Percentiles rank a stretch among this genome's conserved stretches.
phyloP scores from a whole-genome alignment of 1,284 basidiomycete genomes.

The Inonotus hispidus region DNA sequence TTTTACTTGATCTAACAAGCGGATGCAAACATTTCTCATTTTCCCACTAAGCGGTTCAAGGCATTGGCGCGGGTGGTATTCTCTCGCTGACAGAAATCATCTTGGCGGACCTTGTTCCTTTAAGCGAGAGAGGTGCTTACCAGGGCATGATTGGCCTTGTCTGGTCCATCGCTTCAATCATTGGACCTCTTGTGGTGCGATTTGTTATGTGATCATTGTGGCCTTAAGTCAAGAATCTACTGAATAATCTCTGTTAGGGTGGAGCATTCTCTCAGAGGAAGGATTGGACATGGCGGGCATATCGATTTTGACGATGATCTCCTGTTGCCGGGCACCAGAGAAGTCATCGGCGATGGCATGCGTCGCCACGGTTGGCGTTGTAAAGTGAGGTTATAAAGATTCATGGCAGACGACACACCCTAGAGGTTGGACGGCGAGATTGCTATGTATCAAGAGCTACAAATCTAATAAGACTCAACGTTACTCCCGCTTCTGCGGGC shows the following conservation, averaged over 20 bases:
- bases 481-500: neutral
- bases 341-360: constrained; percentile 92
- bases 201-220: no score
- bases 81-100: constrained; percentile 30
- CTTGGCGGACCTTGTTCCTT: constrained; percentile 33
- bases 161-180: no score
- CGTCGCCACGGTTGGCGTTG: constrained; percentile 77
- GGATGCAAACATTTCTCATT: neutral
- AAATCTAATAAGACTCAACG: neutral
- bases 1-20: neutral
- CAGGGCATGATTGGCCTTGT: constrained; percentile 31
- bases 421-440: neutral
- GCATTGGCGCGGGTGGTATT: constrained; percentile 32
- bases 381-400: constrained; percentile 90
- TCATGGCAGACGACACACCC: constrained; percentile 41
- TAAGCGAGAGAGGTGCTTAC: constrained; percentile 36
- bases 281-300: no score
- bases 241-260: no score
- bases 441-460: neutral
- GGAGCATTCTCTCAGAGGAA: no score
- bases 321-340: constrained; percentile 86
- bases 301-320: constrained; percentile 89
- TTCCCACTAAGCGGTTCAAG: constrained; percentile 26
- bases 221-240: no score
- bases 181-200: no score